Evolutionary conservation across 2,329 filamentous ascomycete genomes (phyloP).

Genomic region (Aspergillus pseudoviridinutans): DNA sequence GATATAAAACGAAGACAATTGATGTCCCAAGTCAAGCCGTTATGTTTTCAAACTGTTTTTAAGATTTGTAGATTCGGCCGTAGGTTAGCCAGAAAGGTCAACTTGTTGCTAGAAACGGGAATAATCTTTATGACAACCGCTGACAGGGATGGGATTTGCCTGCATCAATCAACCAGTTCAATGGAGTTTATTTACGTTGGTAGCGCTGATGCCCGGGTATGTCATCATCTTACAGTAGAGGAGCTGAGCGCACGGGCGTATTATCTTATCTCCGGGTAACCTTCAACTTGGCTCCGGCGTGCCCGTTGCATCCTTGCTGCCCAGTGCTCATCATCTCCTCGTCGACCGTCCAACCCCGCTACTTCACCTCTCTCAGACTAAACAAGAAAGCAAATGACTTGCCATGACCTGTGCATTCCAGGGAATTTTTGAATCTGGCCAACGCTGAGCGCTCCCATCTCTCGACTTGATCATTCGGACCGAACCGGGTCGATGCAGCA

Average conservation of each 20-base stretch:
- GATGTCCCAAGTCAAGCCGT: background rate
- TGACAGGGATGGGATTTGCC: too few species aligned
- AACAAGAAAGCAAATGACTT: conserved; percentile 1
- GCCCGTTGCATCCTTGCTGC: conserved; percentile 4
- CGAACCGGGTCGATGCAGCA: conserved; percentile 43
- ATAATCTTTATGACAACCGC: too few species aligned
- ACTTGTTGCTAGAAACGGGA: too few species aligned
- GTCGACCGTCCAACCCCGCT: conserved; percentile 1
- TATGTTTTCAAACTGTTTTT: background rate
- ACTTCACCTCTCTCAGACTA: conserved; percentile 1
- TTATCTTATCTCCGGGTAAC: conserved; percentile 30
- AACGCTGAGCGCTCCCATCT: conserved; percentile 18
- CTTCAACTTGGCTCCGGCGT: conserved; percentile 12
- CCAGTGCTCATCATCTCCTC: conserved; percentile 1
- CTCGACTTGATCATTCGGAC: conserved; percentile 17
- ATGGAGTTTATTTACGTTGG: background rate
- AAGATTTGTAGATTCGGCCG: background rate
- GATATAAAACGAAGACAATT: background rate
- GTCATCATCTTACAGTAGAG: background rate
- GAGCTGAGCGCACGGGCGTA: conserved; percentile 12
- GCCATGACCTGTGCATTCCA: conserved; percentile 16
- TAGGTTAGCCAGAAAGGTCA: background rate
- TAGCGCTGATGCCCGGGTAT: background rate
- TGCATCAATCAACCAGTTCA: too few species aligned
- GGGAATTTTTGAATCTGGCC: conserved; percentile 14